Evolutionary conservation across 495 filamentous ascomycete genomes (phyloP), one percentile per base, ranked within the genome.

Genomic region (Haplographium delicatum): DNA sequence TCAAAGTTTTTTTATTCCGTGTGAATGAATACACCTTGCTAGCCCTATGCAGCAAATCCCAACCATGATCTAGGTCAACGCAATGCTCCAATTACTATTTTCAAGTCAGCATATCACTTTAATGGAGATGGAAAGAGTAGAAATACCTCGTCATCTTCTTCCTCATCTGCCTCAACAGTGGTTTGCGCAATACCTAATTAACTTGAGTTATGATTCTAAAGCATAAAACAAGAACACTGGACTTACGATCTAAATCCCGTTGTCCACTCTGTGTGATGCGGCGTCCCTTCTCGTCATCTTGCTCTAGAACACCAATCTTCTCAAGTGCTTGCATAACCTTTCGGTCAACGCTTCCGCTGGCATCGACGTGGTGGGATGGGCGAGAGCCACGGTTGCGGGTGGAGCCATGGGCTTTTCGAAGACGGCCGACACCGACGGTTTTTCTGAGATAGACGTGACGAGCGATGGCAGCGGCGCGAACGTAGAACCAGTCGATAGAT

Each of bases 371-470:
- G 73, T 96, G 86, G 44, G 81, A 84, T 62, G 93, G 93, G 61
- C 88, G 81, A 59, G 81, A 80, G 59, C 93, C 93, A 65, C 93
- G 90, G 83, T 98, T 98, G 83, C 95, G 96, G 74, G 85, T 84
- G 56, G 78, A 86, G 67, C 93, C 93, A 78, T 98, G 93, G 51
- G 88, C 87, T 73, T 91, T 93, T 57, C 74, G 70, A 59, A 96
- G 78, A 62, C 90, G 87, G 67, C 88, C 88, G 53, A 98, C 91
- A 78, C 93, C 93, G 67, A 98, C 91, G 64, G 91, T 96, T 80
- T 97, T 97, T 73, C 93, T 84, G 71, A 98, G 82, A 79, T 98
- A 98, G 79, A 97, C 81, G 76, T 98, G 93, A 66, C 93, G 93
- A 62, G 93, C 93, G 68, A 96, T 83, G 61, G 90, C 78, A 61